Percentiles rank a stretch among this genome's conserved stretches.
Conservation (phyloP, 1,284 basidiomycete species). For the Papiliotrema laurentii region DNA sequence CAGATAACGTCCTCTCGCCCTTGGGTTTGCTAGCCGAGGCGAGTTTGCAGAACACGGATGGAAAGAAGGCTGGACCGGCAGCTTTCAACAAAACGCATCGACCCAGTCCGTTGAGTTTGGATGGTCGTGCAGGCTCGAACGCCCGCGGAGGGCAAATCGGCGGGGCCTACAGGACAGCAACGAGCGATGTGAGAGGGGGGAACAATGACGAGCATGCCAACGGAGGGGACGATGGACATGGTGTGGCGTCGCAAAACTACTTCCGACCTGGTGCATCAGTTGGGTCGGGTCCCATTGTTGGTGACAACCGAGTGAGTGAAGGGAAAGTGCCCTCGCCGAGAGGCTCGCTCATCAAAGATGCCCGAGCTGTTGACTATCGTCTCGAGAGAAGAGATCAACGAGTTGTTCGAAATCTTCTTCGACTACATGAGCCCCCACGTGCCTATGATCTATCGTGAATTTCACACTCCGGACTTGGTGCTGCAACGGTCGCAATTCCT, state of each 20-base stretch:
- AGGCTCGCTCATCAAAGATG: conserved; percentile 14
- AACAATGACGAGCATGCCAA: conserved; percentile 16
- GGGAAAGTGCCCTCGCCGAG: no score
- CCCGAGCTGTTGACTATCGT: conserved; percentile 86
- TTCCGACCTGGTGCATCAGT: conserved; percentile 78
- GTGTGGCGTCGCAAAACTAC: conserved; percentile 81
- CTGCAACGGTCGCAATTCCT: conserved; percentile 88
- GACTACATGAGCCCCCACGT: conserved; percentile 44
- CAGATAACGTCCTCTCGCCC: conserved; percentile 85
- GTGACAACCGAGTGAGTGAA: background rate
- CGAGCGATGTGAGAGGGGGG: conserved; percentile 35
- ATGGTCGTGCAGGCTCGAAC: conserved; percentile 8
- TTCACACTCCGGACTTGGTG: conserved; percentile 87
- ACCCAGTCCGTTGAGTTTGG: conserved; percentile 31
- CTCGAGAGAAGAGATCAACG: conserved; percentile 74
- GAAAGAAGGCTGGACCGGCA: conserved; percentile 20
- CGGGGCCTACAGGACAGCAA: conserved; percentile 26
- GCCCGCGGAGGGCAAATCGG: conserved; percentile 12
- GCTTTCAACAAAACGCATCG: conserved; percentile 15
- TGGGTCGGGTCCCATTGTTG: conserved; percentile 1
- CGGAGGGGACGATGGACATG: conserved; percentile 16
- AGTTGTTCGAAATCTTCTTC: conserved; percentile 84
- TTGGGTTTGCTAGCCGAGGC: conserved; percentile 86
- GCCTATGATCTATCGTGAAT: conserved; percentile 67
- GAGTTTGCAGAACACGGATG: conserved; percentile 72